Conservation (phyloP, 495 filamentous ascomycete species). For the Penicillium desertorum region DNA sequence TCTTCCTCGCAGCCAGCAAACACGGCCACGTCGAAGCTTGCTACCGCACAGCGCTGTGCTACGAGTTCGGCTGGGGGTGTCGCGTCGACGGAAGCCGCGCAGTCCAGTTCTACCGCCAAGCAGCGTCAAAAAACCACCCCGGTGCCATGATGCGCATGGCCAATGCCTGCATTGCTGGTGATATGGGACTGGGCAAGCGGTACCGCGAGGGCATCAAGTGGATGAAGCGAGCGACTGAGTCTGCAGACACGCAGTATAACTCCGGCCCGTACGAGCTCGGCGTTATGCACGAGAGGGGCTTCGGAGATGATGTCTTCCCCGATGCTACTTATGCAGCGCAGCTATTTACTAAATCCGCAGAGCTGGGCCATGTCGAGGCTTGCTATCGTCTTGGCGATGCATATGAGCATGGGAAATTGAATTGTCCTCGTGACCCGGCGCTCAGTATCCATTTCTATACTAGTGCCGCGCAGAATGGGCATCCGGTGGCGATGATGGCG, state of each 20-base stretch:
- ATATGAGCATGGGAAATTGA: constrained; percentile 88
- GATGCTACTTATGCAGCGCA: constrained; percentile 91
- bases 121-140: constrained; percentile 90
- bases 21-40: constrained; percentile 96
- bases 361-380: constrained; percentile 84
- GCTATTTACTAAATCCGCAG: constrained; percentile 89
- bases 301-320: constrained; percentile 86
- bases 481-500: constrained; percentile 95
- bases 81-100: constrained; percentile 86
- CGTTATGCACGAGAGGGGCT: constrained; percentile 81
- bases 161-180: constrained; percentile 81
- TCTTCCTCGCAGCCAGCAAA: constrained; percentile 92
- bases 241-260: constrained; percentile 88
- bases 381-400: constrained; percentile 88
- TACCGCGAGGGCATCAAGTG: constrained; percentile 94
- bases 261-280: constrained; percentile 89
- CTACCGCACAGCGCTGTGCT: constrained; percentile 90
- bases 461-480: constrained; percentile 77
- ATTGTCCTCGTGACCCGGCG: constrained; percentile 86
- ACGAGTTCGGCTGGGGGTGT: constrained; percentile 97
- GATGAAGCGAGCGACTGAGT: constrained; percentile 89
- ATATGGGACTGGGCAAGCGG: constrained; percentile 79
- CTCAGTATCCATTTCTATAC: constrained; percentile 98
- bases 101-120: constrained; percentile 85
- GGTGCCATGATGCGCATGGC: constrained; percentile 92